phyloP scores from a whole-genome alignment of 306 rosid species.

The Quercus variabilis region DNA sequence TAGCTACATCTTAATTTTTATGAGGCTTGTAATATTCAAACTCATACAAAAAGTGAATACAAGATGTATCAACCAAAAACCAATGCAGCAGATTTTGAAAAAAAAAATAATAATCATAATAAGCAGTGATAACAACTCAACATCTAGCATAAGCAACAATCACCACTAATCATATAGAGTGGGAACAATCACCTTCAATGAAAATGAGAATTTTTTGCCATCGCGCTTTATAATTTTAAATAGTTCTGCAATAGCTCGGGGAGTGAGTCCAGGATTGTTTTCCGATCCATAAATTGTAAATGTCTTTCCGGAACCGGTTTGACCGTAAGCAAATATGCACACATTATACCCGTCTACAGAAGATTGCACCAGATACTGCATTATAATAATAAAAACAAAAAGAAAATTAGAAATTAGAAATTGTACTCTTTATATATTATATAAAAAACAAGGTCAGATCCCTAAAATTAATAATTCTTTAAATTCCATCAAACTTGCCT shows the following conservation, averaged over 20 bases:
- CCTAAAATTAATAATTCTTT: not conserved
- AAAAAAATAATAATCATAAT: not conserved
- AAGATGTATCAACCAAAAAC: not conserved
- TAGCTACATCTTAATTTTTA: not conserved
- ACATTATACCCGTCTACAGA: constrained; percentile 89
- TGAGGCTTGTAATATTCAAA: not conserved
- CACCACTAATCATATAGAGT: constrained; percentile 26
- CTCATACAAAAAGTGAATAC: not conserved
- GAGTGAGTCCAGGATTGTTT: constrained; percentile 76
- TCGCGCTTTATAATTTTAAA: constrained; percentile 69
- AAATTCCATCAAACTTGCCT: constrained; percentile 48
- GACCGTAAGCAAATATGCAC: constrained; percentile 94
- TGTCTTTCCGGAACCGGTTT: constrained; percentile 95
- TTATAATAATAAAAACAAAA: constrained; percentile 1
- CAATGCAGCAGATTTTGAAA: too few relatives aligned
- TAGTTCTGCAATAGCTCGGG: constrained; percentile 72
- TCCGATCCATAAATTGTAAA: constrained; percentile 84
- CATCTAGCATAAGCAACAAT: not conserved
- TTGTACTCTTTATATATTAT: not conserved
- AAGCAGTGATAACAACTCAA: not conserved
- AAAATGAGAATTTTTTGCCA: constrained; percentile 69
- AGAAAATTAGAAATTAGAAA: not conserved
- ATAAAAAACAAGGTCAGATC: constrained; percentile 1
- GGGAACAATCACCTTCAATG: constrained; percentile 59
- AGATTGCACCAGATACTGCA: constrained; percentile 94